These are phyloP conservation scores for Sporothrix curviconia DNA, from an alignment of 2,329 filamentous ascomycete species.

Conservation along the genomic window DNA sequence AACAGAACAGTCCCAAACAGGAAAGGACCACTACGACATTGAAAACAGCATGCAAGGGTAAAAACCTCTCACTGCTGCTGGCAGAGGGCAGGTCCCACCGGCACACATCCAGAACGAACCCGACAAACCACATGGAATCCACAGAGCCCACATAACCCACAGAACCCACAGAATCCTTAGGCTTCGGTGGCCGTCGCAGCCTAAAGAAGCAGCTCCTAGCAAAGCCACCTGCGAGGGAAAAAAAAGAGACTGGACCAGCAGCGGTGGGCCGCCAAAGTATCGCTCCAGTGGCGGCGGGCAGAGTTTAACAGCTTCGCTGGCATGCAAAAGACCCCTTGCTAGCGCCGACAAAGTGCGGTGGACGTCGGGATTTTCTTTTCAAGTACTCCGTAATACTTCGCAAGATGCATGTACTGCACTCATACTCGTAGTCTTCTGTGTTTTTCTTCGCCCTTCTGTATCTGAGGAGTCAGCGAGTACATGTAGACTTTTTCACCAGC, in stretches of 20 bases:
- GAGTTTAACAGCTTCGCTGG: background rate
- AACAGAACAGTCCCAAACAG: background rate
- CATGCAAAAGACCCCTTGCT: background rate
- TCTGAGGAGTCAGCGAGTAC: too few relatives aligned
- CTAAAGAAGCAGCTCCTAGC: background rate
- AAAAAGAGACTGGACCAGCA: background rate
- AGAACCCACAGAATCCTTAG: background rate
- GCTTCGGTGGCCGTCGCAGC: too few relatives aligned
- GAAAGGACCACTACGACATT: background rate
- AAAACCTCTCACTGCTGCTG: conserved; percentile 3
- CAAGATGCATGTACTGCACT: too few relatives aligned
- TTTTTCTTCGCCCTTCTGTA: too few relatives aligned
- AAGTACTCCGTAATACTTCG: background rate
- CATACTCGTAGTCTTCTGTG: too few relatives aligned
- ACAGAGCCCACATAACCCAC: background rate
- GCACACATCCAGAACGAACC: background rate
- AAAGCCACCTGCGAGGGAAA: background rate
- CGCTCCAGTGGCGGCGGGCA: background rate
- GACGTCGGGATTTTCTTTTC: background rate
- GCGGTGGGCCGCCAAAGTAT: background rate
- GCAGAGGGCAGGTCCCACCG: background rate
- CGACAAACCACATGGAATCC: background rate
- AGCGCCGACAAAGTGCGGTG: background rate
- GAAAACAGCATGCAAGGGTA: background rate
- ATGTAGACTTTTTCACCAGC: too few relatives aligned